Percentiles rank a stretch among this genome's conserved stretches.
Evolutionary conservation across 495 filamentous ascomycete species (phyloP).

Genomic region (Staphylotrichum tortipilum): DNA sequence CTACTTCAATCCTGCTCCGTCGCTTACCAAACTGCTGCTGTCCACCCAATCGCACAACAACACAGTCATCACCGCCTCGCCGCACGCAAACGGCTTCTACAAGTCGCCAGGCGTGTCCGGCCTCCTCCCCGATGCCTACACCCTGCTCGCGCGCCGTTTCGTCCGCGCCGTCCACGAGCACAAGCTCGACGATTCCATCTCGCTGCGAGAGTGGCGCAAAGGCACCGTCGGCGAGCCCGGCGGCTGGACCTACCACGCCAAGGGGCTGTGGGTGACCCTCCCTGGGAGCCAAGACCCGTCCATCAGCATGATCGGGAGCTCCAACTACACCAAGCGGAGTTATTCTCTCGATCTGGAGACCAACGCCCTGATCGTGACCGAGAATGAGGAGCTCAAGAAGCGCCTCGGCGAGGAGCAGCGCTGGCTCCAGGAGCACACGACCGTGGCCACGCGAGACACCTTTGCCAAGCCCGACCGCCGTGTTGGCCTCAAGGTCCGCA

Average conservation of each 20-base stretch:
- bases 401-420: conserved; percentile 67
- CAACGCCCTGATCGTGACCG: conserved; percentile 75
- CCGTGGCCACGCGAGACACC: conserved; percentile 58
- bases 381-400: conserved; percentile 61
- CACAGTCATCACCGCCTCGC: conserved; percentile 88
- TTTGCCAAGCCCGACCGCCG: conserved; percentile 70
- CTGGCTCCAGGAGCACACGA: conserved; percentile 67
- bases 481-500: conserved; percentile 73
- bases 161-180: conserved; percentile 57
- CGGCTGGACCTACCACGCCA: conserved; percentile 98
- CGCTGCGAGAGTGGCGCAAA: conserved; percentile 78
- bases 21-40: conserved; percentile 69
- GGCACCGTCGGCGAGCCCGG: conserved; percentile 70
- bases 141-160: conserved; percentile 74
- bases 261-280: conserved; percentile 87
- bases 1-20: conserved; percentile 92
- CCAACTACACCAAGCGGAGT: conserved; percentile 91
- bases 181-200: conserved; percentile 51
- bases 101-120: conserved; percentile 79
- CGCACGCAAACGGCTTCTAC: conserved; percentile 93
- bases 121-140: conserved; percentile 86
- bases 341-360: conserved; percentile 87
- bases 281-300: conserved; percentile 52
- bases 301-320: conserved; percentile 77
- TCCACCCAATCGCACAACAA: conserved; percentile 55